A percentile compares a stretch with the other conserved stretches of the same genome.
Conservation (phyloP, 1,284 basidiomycete species). For the Ganoderma meredithae region DNA sequence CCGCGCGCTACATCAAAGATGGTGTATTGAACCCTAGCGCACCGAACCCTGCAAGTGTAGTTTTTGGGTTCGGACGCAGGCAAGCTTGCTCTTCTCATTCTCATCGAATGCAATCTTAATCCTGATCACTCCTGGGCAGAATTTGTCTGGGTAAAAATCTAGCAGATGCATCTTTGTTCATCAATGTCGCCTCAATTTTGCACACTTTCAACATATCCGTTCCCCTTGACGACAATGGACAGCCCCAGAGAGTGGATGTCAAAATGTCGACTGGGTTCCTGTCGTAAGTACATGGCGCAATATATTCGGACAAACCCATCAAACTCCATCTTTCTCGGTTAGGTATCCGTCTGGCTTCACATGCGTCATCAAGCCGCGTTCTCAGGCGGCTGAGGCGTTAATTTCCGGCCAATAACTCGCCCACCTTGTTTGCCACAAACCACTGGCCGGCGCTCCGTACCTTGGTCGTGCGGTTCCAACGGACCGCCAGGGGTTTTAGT, state of each 20-base stretch:
- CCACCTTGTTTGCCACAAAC: background rate
- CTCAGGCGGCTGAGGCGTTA: constrained; percentile 13
- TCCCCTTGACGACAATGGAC: constrained; percentile 17
- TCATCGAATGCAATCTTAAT: background rate
- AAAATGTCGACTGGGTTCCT: constrained; percentile 21
- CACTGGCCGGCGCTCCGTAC: background rate
- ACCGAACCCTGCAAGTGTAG: constrained; percentile 36
- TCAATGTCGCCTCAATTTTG: constrained; percentile 22
- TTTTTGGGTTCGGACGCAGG: constrained; percentile 47
- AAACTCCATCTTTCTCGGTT: background rate
- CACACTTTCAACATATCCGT: constrained; percentile 25
- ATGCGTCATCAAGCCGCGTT: constrained; percentile 18
- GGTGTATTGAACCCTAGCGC: constrained; percentile 40
- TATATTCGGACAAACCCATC: background rate
- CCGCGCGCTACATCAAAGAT: constrained; percentile 44
- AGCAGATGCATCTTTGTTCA: constrained; percentile 22
- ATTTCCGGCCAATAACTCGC: constrained; percentile 2
- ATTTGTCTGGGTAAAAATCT: constrained; percentile 26
- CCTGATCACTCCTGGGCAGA: background rate
- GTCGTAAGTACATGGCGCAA: constrained; percentile 16
- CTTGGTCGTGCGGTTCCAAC: background rate
- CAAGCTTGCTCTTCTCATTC: constrained; percentile 18
- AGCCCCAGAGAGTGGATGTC: constrained; percentile 16
- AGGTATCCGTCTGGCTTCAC: constrained; percentile 21
- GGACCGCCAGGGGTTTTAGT: background rate